Evolutionary conservation across 345 rosid genomes (phyloP), one percentile per base, ranked within the genome.

Genomic region (Ceriops zippeliana): DNA sequence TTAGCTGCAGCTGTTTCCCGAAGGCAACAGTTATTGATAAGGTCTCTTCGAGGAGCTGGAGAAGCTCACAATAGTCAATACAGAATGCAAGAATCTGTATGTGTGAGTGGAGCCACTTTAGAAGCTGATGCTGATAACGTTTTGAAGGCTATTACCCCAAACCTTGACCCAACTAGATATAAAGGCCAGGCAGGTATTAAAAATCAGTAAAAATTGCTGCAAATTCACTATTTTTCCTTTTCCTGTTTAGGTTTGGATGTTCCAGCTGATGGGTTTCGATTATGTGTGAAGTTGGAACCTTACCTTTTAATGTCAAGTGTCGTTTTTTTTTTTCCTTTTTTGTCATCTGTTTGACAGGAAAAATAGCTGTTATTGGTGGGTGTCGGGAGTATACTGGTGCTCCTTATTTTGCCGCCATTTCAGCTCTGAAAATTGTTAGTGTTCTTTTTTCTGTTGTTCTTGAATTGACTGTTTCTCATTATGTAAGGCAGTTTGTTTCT

Each of bases 331-430:
- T 54, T 6, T 46, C 13, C 16, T 47, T n/a, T 49, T 10, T 4
- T 4, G 32, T 31, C 9, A 10, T n/a, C 19, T 49, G 31, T 61
- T 34, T 63, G 8, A 54, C 83, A 95, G 99, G 97, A 76, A 95
- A 87, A 82, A 82, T 95, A 78, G 97, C 96, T 77, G 90, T 95
- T 62, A 79, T 95, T 54, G 99, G 99, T 70, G 99, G 99, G 15
- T 95, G 99, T 78, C 89, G 97, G 49, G 99, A 95, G 81, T 95
- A 95, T 80, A 95, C 97, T 2, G 99, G 99, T 63, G 99, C 97
- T 71, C 99, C 97, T 32, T 95, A 95, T 84, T 90, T 95, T 60
- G 93, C 97, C 13, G 96, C 99, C 70, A 95, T 95, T 74, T 95
- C 97, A n/a, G 99, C 99, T 62, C 73, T 95, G 72, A 91, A 88